These are phyloP conservation scores for Elaeis oleifera DNA, from an alignment of 202 grass and related monocot genomes.

Conservation along the genomic window DNA sequence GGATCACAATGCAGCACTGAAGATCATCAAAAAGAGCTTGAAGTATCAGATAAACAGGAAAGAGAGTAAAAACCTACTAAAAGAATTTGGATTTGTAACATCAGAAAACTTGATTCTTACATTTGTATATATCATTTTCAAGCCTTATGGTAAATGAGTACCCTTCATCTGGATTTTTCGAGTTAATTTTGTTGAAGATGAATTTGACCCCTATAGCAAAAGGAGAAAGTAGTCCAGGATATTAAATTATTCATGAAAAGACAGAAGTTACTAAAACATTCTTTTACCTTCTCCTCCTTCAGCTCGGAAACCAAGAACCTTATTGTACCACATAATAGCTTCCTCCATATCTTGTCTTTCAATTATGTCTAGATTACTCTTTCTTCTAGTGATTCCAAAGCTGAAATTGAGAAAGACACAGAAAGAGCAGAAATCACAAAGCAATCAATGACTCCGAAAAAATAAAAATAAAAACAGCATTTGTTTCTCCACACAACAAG, in stretches of 20 bases:
- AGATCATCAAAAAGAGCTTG: conserved; percentile 9
- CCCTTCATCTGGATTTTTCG: conserved; percentile 37
- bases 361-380: conserved; percentile 18
- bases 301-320: conserved; percentile 46
- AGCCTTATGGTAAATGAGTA: conserved; percentile 42
- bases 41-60: not conserved
- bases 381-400: conserved; percentile 39
- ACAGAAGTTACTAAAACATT: not conserved
- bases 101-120: conserved; percentile 34
- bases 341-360: conserved; percentile 24
- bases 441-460: too few species aligned
- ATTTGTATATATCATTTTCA: conserved; percentile 30
- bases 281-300: conserved; percentile 26
- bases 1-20: conserved; percentile 51
- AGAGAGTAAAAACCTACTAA: conserved; percentile 7
- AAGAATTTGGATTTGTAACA: conserved; percentile 5
- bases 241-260: not conserved
- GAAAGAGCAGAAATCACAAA: too few species aligned
- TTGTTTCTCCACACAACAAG: too few species aligned
- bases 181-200: conserved; percentile 59
- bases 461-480: too few species aligned
- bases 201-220: conserved; percentile 57
- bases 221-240: conserved; percentile 19
- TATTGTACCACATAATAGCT: conserved; percentile 42
- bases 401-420: conserved; percentile 10